Conservation (phyloP, 2,329 filamentous ascomycete species). For the Endothia cerciana region DNA sequence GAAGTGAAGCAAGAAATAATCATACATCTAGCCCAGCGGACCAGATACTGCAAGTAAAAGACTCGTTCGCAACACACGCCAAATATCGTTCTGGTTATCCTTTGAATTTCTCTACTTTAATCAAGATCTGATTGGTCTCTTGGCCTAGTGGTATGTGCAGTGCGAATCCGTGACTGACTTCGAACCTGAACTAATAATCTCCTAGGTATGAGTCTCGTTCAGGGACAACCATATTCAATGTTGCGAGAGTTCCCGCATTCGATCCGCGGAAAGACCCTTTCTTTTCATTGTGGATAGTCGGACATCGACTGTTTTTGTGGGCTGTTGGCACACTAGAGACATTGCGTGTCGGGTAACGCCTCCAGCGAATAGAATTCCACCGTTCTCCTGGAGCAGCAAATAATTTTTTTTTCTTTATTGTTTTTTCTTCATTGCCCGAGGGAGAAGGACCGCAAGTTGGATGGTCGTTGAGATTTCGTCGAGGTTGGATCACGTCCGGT, state of each 20-base stretch:
- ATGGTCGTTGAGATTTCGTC: too few relatives aligned
- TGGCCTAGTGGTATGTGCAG: slow-evolving; percentile 18
- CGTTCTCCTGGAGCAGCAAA: neutral
- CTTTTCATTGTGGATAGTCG: neutral
- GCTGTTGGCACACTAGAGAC: neutral
- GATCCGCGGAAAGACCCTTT: slow-evolving; percentile 16
- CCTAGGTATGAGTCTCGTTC: slow-evolving; percentile 17
- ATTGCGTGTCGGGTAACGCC: neutral
- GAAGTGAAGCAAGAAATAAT: too few relatives aligned
- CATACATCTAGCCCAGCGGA: too few relatives aligned
- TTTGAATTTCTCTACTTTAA: too few relatives aligned
- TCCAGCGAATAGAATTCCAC: neutral
- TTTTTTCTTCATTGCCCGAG: neutral
- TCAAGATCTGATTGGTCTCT: neutral
- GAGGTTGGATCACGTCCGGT: too few relatives aligned
- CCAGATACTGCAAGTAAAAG: too few relatives aligned
- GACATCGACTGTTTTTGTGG: neutral
- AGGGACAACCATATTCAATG: slow-evolving; percentile 20
- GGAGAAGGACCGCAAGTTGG: neutral
- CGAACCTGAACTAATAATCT: neutral
- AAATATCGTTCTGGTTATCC: too few relatives aligned
- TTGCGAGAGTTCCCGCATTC: slow-evolving; percentile 18
- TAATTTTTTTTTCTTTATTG: neutral
- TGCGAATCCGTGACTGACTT: too few relatives aligned
- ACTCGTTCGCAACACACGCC: too few relatives aligned